phyloP scores from a whole-genome alignment of 2,329 filamentous ascomycete genomes.

The Talaromyces islandicus region DNA sequence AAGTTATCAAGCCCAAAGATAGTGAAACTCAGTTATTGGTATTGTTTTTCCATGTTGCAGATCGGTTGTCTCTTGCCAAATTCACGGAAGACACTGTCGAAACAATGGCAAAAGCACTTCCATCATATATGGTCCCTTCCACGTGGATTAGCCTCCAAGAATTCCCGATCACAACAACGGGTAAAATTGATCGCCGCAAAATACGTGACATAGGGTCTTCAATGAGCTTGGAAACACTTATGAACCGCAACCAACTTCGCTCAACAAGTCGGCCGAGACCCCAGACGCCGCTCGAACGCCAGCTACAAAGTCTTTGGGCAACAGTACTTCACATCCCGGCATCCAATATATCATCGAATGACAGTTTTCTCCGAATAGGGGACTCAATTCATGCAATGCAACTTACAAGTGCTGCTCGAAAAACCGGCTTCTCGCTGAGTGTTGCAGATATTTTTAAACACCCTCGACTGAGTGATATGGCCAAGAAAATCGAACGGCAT shows the following conservation, averaged over 20 bases:
- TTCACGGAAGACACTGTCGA: background rate
- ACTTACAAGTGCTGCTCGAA: conserved; percentile 17
- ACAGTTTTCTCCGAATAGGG: conserved; percentile 24
- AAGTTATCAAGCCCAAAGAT: background rate
- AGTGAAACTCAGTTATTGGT: background rate
- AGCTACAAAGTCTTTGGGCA: conserved; percentile 3
- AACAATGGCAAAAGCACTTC: conserved; percentile 7
- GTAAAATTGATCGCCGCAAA: background rate
- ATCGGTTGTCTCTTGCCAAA: background rate
- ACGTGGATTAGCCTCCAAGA: background rate
- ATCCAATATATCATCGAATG: conserved; percentile 17
- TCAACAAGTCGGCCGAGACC: background rate
- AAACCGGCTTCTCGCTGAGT: conserved; percentile 16
- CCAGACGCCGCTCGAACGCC: background rate
- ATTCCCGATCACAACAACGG: background rate
- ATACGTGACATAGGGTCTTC: background rate
- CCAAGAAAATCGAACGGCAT: conserved; percentile 31
- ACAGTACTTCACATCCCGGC: conserved; percentile 33
- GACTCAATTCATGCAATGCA: conserved; percentile 25
- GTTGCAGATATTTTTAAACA: conserved; percentile 20
- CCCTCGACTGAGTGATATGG: conserved; percentile 41
- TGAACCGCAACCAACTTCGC: conserved; percentile 12
- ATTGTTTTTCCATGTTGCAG: background rate
- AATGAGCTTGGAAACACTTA: background rate
- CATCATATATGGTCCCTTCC: background rate